phyloP scores from a whole-genome alignment of 177 flowering plant species.

The Vitis hybrid region DNA sequence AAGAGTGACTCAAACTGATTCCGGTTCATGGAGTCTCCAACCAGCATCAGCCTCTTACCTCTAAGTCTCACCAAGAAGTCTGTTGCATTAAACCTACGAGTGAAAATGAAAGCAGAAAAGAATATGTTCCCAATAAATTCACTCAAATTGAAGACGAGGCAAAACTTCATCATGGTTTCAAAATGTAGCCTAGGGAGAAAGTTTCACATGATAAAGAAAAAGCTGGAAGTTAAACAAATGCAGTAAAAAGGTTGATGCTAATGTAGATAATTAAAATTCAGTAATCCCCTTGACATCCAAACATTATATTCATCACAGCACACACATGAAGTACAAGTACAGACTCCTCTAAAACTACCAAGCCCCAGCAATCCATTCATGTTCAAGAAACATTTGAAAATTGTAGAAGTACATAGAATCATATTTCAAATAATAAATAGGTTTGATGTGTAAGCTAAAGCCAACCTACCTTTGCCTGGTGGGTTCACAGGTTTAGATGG shows the following conservation, averaged over 20 bases:
- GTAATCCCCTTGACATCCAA: neutral
- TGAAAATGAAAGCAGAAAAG: constrained; percentile 18
- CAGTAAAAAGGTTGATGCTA: neutral
- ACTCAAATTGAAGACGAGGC: neutral
- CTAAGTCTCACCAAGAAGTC: constrained; percentile 80
- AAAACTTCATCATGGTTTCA: neutral
- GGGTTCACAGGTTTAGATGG: no score
- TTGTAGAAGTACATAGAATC: no score
- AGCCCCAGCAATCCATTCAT: no score
- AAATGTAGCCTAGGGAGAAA: neutral
- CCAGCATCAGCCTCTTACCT: constrained; percentile 85
- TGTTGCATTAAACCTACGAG: constrained; percentile 82
- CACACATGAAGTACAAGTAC: no score
- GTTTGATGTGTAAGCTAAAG: no score
- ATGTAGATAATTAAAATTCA: neutral
- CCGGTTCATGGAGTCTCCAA: constrained; percentile 97
- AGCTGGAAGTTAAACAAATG: neutral
- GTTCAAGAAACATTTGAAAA: no score
- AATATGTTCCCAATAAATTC: neutral
- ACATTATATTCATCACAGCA: no score
- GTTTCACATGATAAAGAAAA: neutral
- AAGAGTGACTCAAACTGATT: constrained; percentile 94
- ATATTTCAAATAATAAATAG: no score
- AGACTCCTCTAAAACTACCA: no score
- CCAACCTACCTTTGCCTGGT: no score